A percentile compares a stretch with the other conserved stretches of the same genome.
phyloP scores from a whole-genome alignment of 1,284 basidiomycete species.

The Neolentinus lepideus region DNA sequence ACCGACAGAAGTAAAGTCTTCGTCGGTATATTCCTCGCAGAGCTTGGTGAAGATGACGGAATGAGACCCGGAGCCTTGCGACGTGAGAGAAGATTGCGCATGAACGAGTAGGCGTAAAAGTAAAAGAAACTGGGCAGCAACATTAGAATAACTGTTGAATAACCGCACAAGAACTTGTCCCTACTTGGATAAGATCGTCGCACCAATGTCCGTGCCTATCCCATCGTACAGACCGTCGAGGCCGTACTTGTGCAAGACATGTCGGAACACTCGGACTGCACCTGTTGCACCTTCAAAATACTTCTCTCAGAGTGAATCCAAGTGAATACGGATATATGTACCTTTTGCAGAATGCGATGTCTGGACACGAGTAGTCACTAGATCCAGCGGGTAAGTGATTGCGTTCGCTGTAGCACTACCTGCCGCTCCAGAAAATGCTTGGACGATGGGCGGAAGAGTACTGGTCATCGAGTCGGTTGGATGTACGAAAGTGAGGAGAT shows the following conservation, averaged over 20 bases:
- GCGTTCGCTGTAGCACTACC: conserved; percentile 47
- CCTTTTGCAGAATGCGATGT: conserved; percentile 10
- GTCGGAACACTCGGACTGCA: conserved; percentile 26
- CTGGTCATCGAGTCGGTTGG: conserved; percentile 25
- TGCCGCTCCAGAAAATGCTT: conserved; percentile 47
- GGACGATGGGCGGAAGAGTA: conserved; percentile 45
- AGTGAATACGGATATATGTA: not conserved
- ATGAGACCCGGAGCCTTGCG: conserved; percentile 6
- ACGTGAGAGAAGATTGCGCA: conserved; percentile 20
- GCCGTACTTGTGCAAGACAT: conserved; percentile 33
- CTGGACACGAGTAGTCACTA: conserved; percentile 39
- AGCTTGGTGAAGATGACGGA: not conserved
- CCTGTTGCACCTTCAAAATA: conserved; percentile 22
- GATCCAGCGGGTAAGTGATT: conserved; percentile 45
- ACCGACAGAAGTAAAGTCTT: conserved; percentile 20
- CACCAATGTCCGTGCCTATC: conserved; percentile 39
- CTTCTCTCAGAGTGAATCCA: not conserved
- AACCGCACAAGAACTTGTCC: conserved; percentile 7
- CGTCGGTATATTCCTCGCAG: conserved; percentile 6
- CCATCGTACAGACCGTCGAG: conserved; percentile 40
- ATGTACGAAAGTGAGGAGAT: not conserved
- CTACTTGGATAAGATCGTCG: conserved; percentile 47
- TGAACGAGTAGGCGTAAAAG: conserved; percentile 25
- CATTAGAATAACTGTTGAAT: not conserved
- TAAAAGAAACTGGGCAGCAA: conserved; percentile 31